Conservation (phyloP, 83 land plant species). For the Picea mariana region DNA sequence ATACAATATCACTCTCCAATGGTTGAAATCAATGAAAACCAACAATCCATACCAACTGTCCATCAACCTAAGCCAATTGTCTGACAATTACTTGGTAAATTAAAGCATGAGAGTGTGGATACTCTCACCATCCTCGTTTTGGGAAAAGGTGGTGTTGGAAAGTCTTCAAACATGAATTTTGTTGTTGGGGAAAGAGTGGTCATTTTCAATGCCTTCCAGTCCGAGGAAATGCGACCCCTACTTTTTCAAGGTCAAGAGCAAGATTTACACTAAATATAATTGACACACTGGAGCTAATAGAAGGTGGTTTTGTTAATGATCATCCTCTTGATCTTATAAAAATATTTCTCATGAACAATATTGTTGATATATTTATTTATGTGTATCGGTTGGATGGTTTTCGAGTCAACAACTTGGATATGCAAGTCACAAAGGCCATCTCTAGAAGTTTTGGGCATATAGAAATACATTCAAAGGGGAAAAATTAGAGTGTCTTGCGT, state of each 20-base stretch:
- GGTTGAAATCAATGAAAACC: too few relatives aligned
- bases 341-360: slow-evolving; percentile 90
- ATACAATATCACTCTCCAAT: too few relatives aligned
- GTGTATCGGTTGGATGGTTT: slow-evolving; percentile 93
- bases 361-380: slow-evolving; percentile 87
- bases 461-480: too few relatives aligned
- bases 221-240: slow-evolving; percentile 80
- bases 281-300: slow-evolving; percentile 91
- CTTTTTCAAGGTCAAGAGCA: slow-evolving; percentile 78
- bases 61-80: too few relatives aligned
- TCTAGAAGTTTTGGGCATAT: slow-evolving; percentile 15
- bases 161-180: slow-evolving; percentile 94
- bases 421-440: slow-evolving; percentile 76
- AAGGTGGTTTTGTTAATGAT: slow-evolving; percentile 88
- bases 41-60: too few relatives aligned
- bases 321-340: slow-evolving; percentile 82
- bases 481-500: too few relatives aligned
- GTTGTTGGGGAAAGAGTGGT: slow-evolving; percentile 89
- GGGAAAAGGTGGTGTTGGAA: slow-evolving; percentile 99
- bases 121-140: slow-evolving; percentile 86
- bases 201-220: slow-evolving; percentile 87
- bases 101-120: slow-evolving; percentile 54
- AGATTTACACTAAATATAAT: slow-evolving; percentile 92
- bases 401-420: slow-evolving; percentile 89
- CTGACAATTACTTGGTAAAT: too few relatives aligned